phyloP scores from a whole-genome alignment of 2,329 filamentous ascomycete species.

The Hirsutella thompsonii region DNA sequence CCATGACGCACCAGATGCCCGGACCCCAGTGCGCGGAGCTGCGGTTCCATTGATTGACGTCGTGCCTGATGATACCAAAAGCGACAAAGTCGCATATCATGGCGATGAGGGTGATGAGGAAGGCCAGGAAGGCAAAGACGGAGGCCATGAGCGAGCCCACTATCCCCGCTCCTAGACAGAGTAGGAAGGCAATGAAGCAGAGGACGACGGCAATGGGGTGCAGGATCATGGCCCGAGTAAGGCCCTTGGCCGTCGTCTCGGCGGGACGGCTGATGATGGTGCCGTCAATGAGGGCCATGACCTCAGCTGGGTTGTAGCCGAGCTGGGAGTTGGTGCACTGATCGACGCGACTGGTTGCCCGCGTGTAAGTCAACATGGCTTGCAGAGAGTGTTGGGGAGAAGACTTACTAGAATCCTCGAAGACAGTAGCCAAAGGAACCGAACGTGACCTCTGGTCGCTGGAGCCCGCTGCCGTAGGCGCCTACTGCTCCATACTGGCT shows the following conservation, averaged over 20 bases:
- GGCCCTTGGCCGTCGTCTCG: slow-evolving; percentile 28
- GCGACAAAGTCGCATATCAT: slow-evolving; percentile 43
- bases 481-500: too few species aligned
- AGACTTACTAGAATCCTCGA: slow-evolving; percentile 13
- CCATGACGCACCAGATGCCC: slow-evolving; percentile 48
- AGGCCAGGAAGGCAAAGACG: slow-evolving; percentile 34
- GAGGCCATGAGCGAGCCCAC: slow-evolving; percentile 39
- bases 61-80: slow-evolving; percentile 38
- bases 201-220: slow-evolving; percentile 47
- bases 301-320: slow-evolving; percentile 40
- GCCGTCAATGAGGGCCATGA: slow-evolving; percentile 25
- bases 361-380: slow-evolving; percentile 1
- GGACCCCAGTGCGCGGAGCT: slow-evolving; percentile 35
- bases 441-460: slow-evolving; percentile 30
- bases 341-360: slow-evolving; percentile 20
- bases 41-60: slow-evolving; percentile 36
- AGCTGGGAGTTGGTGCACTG: slow-evolving; percentile 33
- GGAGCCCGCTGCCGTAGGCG: slow-evolving; percentile 13
- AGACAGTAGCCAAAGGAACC: slow-evolving; percentile 50
- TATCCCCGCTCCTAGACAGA: slow-evolving; percentile 37
- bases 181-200: slow-evolving; percentile 44
- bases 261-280: slow-evolving; percentile 28
- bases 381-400: too few species aligned
- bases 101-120: slow-evolving; percentile 37
- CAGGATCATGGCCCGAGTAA: slow-evolving; percentile 48